These are phyloP conservation scores for Fennellomyces sp. DNA, from an alignment of 371 early-diverging fungal genomes.

Conservation along the genomic window DNA sequence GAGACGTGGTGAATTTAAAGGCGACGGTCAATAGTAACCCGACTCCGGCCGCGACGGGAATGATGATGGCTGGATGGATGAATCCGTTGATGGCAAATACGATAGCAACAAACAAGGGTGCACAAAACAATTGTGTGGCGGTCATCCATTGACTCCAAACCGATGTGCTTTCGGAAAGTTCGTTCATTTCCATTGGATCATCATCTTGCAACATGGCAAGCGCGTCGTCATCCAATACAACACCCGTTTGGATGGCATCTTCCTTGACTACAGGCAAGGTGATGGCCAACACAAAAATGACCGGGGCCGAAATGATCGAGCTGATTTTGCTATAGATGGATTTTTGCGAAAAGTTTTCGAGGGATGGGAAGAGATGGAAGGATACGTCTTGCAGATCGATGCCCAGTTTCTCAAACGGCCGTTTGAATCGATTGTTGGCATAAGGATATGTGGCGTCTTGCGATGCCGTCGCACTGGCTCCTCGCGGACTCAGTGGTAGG, in stretches of 20 bases:
- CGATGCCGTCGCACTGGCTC: neutral
- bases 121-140: constrained; percentile 41
- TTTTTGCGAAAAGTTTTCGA: constrained; percentile 52
- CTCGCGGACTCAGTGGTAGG: constrained; percentile 11
- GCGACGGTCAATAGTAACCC: constrained; percentile 20
- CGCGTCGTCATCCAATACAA: constrained; percentile 31
- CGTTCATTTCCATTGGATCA: constrained; percentile 13
- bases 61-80: constrained; percentile 16
- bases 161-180: constrained; percentile 10
- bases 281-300: constrained; percentile 51
- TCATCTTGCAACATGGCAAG: constrained; percentile 29
- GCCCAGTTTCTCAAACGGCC: neutral
- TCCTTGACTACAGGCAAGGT: constrained; percentile 65
- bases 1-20: constrained; percentile 35
- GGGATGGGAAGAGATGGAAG: constrained; percentile 56
- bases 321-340: constrained; percentile 54
- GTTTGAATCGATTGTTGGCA: neutral
- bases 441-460: neutral
- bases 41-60: constrained; percentile 25
- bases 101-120: constrained; percentile 37
- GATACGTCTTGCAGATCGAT: constrained; percentile 12
- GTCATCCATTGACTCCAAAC: constrained; percentile 54
- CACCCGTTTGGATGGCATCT: constrained; percentile 21
- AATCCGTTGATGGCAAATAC: constrained; percentile 33
- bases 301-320: constrained; percentile 56